Conservation (phyloP, 352 stramenopile genomes). For the Phytophthora colocasiae region DNA sequence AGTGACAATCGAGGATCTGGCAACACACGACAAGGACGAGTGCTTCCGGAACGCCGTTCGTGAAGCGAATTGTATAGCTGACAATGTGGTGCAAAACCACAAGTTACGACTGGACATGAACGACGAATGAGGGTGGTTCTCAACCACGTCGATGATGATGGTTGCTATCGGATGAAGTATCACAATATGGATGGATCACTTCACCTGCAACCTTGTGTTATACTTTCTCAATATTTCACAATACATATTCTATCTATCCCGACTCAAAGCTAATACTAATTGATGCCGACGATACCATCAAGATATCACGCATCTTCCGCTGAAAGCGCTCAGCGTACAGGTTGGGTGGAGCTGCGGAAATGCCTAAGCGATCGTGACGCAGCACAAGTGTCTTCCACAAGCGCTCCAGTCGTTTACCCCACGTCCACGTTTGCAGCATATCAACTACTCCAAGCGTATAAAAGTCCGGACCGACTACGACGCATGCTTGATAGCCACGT, state of each 20-base stretch:
- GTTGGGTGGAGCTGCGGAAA: constrained; percentile 80
- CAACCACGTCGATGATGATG: not conserved
- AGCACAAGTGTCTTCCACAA: constrained; percentile 87
- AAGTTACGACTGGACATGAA: constrained; percentile 63
- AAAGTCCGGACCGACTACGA: constrained; percentile 84
- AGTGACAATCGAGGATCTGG: constrained; percentile 68
- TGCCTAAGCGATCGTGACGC: constrained; percentile 68
- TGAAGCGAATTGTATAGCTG: constrained; percentile 64
- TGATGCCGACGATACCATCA: constrained; percentile 75
- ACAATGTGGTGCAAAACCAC: constrained; percentile 63
- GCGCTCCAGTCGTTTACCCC: constrained; percentile 79
- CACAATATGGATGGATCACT: no score
- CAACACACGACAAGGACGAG: constrained; percentile 68
- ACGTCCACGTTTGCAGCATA: constrained; percentile 92
- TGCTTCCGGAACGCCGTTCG: constrained; percentile 65
- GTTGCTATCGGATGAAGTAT: no score
- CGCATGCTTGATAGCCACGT: constrained; percentile 69
- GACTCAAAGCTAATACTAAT: constrained; percentile 46
- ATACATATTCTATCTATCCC: constrained; percentile 39
- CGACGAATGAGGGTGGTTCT: constrained; percentile 8
- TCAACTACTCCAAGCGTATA: constrained; percentile 92
- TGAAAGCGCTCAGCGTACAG: constrained; percentile 85
- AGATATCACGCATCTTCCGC: constrained; percentile 83
- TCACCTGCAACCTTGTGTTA: not conserved
- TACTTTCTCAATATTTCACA: constrained; percentile 29